Percentiles rank a stretch among this genome's conserved stretches.
Conservation (phyloP, 441 rosid species). For the Populus hybrid region DNA sequence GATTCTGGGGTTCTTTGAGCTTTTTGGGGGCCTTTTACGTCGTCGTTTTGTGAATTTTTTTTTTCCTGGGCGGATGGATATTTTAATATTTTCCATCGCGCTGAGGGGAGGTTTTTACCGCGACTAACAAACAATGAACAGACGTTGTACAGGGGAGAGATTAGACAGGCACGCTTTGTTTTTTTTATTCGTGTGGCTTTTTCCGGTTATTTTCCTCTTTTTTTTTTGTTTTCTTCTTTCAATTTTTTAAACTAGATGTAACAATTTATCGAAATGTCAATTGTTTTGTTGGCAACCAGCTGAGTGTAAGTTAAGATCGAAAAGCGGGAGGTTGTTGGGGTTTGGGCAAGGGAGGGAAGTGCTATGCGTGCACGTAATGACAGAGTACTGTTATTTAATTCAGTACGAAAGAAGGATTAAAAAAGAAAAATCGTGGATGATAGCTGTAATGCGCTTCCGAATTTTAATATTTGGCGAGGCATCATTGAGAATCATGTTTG, state of each 20-base stretch:
- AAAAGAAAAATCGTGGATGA: conserved; percentile 4
- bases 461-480: background rate
- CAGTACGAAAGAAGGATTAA: background rate
- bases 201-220: background rate
- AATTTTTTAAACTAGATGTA: background rate
- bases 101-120: background rate
- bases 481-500: background rate
- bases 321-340: background rate
- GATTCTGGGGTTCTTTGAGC: background rate
- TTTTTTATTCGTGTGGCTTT: conserved; percentile 42
- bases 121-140: conserved; percentile 15
- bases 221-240: background rate
- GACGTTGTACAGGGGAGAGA: conserved; percentile 24
- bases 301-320: background rate
- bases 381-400: background rate
- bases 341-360: background rate
- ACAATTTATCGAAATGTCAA: background rate
- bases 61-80: conserved; percentile 12
- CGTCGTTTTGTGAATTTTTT: background rate
- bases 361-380: conserved; percentile 20
- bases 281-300: background rate
- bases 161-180: conserved; percentile 37
- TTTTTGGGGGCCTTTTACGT: background rate
- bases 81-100: conserved; percentile 15
- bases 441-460: conserved; percentile 35